Evolutionary conservation across 1,284 basidiomycete genomes (phyloP), one percentile per base, ranked within the genome.

Genomic region (Filobasidium uniguttulatum): DNA sequence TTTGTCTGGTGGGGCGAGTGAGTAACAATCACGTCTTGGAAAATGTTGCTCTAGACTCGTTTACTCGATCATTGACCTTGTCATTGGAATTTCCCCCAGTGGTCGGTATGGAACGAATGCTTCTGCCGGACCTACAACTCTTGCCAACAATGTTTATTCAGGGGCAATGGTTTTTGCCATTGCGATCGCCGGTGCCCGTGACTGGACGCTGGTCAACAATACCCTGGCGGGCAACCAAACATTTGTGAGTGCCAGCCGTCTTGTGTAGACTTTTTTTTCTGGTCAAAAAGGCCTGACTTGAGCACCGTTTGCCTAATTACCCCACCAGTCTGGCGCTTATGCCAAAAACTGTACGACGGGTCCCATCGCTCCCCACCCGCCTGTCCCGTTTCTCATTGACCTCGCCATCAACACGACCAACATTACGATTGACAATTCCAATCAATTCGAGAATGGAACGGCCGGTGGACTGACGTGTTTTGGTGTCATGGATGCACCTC

Each of bases 121-220:
- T 55, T 79, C 75, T 57, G 64, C 57, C 22, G 78, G 77, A n/a
- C 48, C 36, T 84, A 77, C 6, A 73, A 71, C 1, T 78, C 15
- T 88, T 17, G 60, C 70, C 26, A 70, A 79, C 64, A 89, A 90
- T 68, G 64, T 67, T 23, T 70, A 88, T 44, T 75, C 77, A 9
- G 85, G 85, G 8, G 83, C 81, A 5, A 66, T 71, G 44, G 58
- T 62, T 4, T 64, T 59, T 46, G 62, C 55, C 5, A 60, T 66
- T 17, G 83, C 79, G 10, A 72, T 84, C 35, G 75, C 75, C 17
- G 77, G 77, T 6, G 79, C 81, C 3, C 61, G 61, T 15, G 77
- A 83, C 60, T 86, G 85, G 62, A 79, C 77, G 0, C 72, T 87
- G 25, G 65, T 75, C 50, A 73, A 75, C 60, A 86, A 86, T 64